Conservation (phyloP, 192 early-diverging fungal species). For the Coemansia aciculifera region DNA sequence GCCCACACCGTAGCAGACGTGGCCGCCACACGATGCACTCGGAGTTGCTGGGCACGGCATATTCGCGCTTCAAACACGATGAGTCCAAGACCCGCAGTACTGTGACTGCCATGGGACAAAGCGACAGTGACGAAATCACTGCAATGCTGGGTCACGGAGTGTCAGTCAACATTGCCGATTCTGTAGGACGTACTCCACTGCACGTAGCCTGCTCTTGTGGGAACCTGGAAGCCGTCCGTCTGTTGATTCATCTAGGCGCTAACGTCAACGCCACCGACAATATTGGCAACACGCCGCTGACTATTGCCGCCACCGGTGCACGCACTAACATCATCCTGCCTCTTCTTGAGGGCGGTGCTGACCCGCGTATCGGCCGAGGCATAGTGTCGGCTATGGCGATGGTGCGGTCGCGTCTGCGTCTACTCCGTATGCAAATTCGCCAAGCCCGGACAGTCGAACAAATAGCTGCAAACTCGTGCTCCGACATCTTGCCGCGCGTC, state of each 20-base stretch:
- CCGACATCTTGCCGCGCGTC: slow-evolving; percentile 9
- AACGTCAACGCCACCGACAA: slow-evolving; percentile 28
- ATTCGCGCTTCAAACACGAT: not conserved
- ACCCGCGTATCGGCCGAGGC: slow-evolving; percentile 38
- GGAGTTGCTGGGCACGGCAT: not conserved
- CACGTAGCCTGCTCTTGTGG: slow-evolving; percentile 41
- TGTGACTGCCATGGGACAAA: slow-evolving; percentile 33
- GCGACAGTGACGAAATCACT: slow-evolving; percentile 27
- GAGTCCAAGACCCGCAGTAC: slow-evolving; percentile 10
- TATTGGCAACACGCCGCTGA: slow-evolving; percentile 52
- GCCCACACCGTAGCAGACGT: not conserved
- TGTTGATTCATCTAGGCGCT: slow-evolving; percentile 47
- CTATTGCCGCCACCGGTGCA: slow-evolving; percentile 38
- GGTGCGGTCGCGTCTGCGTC: slow-evolving; percentile 41
- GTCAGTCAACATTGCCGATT: slow-evolving; percentile 21
- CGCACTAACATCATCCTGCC: slow-evolving; percentile 28
- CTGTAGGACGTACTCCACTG: slow-evolving; percentile 39
- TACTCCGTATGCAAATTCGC: slow-evolving; percentile 32
- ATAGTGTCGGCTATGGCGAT: slow-evolving; percentile 37
- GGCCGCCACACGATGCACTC: not conserved
- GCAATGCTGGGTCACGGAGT: slow-evolving; percentile 23
- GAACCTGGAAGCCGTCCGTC: slow-evolving; percentile 24
- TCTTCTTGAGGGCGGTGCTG: slow-evolving; percentile 43
- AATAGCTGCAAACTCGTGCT: not conserved
- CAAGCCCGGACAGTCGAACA: slow-evolving; percentile 22